phyloP scores from a whole-genome alignment of 768 basidiomycete genomes.

The Wakefieldia striispora region DNA sequence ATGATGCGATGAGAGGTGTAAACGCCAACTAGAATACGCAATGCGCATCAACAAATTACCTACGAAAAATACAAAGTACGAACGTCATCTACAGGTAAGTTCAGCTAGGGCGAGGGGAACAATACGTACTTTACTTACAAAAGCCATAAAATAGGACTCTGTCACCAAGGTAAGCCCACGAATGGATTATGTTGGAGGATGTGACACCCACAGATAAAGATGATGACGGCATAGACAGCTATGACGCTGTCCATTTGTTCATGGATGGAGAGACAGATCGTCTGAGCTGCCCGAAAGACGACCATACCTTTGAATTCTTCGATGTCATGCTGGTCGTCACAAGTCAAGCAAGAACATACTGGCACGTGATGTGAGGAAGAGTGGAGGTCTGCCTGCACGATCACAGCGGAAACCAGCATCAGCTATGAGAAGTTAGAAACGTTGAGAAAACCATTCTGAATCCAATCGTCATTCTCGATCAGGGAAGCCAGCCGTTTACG shows the following conservation, averaged over 20 bases:
- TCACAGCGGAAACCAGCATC: constrained; percentile 49
- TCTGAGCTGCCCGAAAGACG: constrained; percentile 39
- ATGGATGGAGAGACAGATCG: constrained; percentile 35
- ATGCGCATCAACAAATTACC: background rate
- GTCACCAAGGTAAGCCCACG: background rate
- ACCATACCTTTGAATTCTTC: constrained; percentile 40
- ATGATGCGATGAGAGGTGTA: constrained; percentile 40
- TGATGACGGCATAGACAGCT: constrained; percentile 44
- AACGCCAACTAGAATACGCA: constrained; percentile 31
- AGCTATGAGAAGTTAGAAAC: constrained; percentile 57
- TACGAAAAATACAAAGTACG: constrained; percentile 2
- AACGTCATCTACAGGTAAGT: constrained; percentile 29
- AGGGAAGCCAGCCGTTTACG: too few relatives aligned
- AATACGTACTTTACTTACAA: constrained; percentile 22
- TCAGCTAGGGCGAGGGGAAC: background rate
- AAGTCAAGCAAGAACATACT: constrained; percentile 29
- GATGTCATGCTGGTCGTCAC: constrained; percentile 27
- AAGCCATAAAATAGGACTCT: constrained; percentile 40
- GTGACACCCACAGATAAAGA: constrained; percentile 40
- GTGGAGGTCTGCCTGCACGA: constrained; percentile 45
- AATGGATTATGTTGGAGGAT: background rate
- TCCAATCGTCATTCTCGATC: too few relatives aligned
- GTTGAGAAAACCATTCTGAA: constrained; percentile 51
- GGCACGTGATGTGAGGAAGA: constrained; percentile 48
- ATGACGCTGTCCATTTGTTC: constrained; percentile 21